Base-by-base conservation (phyloP, 768 basidiomycete species). In the Rubroboletus pulcherrimus region DNA sequence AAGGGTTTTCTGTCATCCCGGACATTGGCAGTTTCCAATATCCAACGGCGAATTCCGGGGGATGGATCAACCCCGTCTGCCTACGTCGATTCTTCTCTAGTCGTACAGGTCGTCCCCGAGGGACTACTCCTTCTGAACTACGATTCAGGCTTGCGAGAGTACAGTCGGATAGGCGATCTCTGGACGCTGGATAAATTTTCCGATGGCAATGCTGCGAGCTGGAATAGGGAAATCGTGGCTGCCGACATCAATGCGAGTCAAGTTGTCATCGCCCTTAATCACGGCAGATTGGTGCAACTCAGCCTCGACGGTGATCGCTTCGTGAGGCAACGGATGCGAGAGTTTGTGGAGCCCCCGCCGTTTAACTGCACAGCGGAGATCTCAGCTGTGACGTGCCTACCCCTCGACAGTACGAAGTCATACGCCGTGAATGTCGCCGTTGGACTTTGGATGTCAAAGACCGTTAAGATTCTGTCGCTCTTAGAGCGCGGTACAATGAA, bases 391-490 rank as follows among this genome's bases (percentile, higher is more conserved):
- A 85, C 86, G 0, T 83, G 90, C 60, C 66, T 75, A 4, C 84
- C 86, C 0, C 63, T 83, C 17, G 80, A 87, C 59, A 63, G 74
- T 0, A 59, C 67, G 10, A 78, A 78, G 59, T 65, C 70, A 33
- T 84, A 75, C 51, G 69, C 88, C 1, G 69, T 70, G 10, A 61
- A 79, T 50, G 70, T 88, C 29, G 81, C 79, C 0, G 83, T 88
- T n/a, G 82, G 85, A 0, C 89, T 89, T 61, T 96, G 93, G 92
- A 79, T 78, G 21, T 79, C 81, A 4, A 87, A 86, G 60, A 62
- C 69, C 8, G 77, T 93, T 39, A 78, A 84, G 61, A 71, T 93
- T 34, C 73, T 89, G 51, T 65, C 67, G 5, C 59, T 79, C 38
- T 63, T 67, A n/a, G 56, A 45, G 11, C 31, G 7, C 14, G 47